Conservation (phyloP, 1,139 yeast genomes). For the Debaryomyces sp. region DNA sequence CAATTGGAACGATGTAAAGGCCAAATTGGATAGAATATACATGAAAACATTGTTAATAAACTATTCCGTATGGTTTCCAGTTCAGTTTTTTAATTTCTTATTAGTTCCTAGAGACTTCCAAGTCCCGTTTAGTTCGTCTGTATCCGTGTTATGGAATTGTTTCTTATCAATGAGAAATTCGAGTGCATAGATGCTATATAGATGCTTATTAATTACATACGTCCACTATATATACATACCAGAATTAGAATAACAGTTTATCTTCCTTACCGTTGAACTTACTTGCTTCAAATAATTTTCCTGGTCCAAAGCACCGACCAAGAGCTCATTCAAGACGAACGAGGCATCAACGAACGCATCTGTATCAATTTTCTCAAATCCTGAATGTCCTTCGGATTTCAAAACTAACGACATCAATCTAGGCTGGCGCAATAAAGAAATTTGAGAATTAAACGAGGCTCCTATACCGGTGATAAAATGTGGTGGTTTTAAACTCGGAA, state of each 20-base stretch:
- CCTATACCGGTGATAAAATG: slow-evolving; percentile 55
- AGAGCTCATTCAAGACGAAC: slow-evolving; percentile 21
- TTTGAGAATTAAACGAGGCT: slow-evolving; percentile 43
- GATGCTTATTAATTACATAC: neutral
- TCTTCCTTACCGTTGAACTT: slow-evolving; percentile 35
- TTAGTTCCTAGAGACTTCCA: slow-evolving; percentile 78
- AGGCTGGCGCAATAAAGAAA: slow-evolving; percentile 17
- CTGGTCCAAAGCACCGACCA: slow-evolving; percentile 16
- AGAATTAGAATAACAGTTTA: slow-evolving; percentile 38
- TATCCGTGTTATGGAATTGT: slow-evolving; percentile 94
- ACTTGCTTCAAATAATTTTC: slow-evolving; percentile 27
- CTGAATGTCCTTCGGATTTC: slow-evolving; percentile 62
- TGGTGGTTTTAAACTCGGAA: slow-evolving; percentile 53
- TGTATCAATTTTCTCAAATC: slow-evolving; percentile 47
- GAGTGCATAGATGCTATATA: slow-evolving; percentile 6
- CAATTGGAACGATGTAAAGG: slow-evolving; percentile 60
- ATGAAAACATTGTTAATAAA: slow-evolving; percentile 77
- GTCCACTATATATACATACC: slow-evolving; percentile 39
- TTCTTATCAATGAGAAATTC: slow-evolving; percentile 78
- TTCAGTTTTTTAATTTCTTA: slow-evolving; percentile 86
- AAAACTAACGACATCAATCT: slow-evolving; percentile 32
- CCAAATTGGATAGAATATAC: slow-evolving; percentile 66
- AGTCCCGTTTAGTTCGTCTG: slow-evolving; percentile 87
- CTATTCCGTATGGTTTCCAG: slow-evolving; percentile 92
- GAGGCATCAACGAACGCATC: slow-evolving; percentile 41